Evolutionary conservation across 495 filamentous ascomycete species (phyloP), one percentile per base, ranked within the genome.

Genomic region (Aspergillus funiculosus): DNA sequence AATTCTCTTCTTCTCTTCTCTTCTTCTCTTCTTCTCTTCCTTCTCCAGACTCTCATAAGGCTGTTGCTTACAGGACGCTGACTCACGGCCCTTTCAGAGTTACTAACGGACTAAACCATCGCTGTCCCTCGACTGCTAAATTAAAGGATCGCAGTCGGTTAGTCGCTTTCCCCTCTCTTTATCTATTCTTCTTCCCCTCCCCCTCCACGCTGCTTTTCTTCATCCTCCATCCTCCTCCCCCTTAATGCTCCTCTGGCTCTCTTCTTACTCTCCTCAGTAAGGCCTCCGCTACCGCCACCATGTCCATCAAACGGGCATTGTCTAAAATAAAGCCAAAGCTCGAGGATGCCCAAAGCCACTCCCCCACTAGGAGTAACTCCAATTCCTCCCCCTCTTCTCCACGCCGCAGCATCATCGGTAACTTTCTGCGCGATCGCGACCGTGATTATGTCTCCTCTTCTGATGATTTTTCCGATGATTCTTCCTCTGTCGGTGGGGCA

Each of bases 381-480:
- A 10, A 5, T 1, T 46, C 64, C 27, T 37, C 39, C 8, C 48
- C 56, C 8, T 36, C 43, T 6, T 68, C 67, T 25, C 66, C 68
- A 10, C 66, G 64, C 18, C 67, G 69, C 52, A 64, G 67, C 40
- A 69, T 71, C 19, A 52, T 73, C 32, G 59, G 63, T 35, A 61
- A 47, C 39, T 67, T 73, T 47, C 50, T 73, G 10, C 65, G 65
- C 13, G 67, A 72, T 9, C 57, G 58, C 24, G 67, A 72, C 7
- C 57, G 58, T 20, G 66, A 66, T 37, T 69, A 68, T 47, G 46
- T 60, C 13, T 71, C 68, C 18, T 71, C 70, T 0, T 72, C 68
- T 5, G 67, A 71, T 14, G 70, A 83, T 45, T 55, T 72, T 25
- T 75, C 73, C 1, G 68, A 72, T 42, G 70, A 73, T 45, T 66